phyloP scores from a whole-genome alignment of 768 basidiomycete species.

The Pulveroboletus sp. region DNA sequence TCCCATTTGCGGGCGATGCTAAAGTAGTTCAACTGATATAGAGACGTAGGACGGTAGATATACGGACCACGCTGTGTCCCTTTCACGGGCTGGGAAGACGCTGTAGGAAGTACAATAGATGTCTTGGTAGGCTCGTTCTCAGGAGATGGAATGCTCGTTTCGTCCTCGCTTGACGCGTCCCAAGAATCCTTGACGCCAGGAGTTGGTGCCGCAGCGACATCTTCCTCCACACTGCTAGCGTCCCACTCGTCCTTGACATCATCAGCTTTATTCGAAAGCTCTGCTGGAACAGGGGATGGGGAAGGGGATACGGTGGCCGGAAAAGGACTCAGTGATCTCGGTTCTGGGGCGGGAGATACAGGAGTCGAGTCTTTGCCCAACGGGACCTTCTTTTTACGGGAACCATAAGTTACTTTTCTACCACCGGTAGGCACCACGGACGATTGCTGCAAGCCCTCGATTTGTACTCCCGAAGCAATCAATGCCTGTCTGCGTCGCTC shows the following conservation, averaged over 20 bases:
- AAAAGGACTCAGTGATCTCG: slow-evolving; percentile 44
- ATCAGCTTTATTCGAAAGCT: slow-evolving; percentile 19
- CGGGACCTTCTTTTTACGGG: slow-evolving; percentile 72
- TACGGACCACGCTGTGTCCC: slow-evolving; percentile 10
- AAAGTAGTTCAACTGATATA: neutral
- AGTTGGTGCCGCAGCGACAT: slow-evolving; percentile 23
- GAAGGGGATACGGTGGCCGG: slow-evolving; percentile 23
- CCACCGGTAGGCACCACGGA: slow-evolving; percentile 36
- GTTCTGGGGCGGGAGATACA: slow-evolving; percentile 49
- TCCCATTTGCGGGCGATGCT: slow-evolving; percentile 4
- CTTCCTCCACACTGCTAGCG: slow-evolving; percentile 41
- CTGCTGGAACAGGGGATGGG: slow-evolving; percentile 26
- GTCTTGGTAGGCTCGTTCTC: slow-evolving; percentile 14
- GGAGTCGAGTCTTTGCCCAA: slow-evolving; percentile 33
- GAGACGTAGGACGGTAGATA: neutral
- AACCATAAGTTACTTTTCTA: slow-evolving; percentile 81
- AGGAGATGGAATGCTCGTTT: slow-evolving; percentile 33
- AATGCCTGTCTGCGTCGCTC: slow-evolving; percentile 90
- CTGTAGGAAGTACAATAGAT: neutral
- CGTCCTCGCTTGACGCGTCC: slow-evolving; percentile 63
- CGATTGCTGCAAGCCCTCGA: slow-evolving; percentile 79
- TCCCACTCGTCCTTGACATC: slow-evolving; percentile 55
- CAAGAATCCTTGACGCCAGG: slow-evolving; percentile 51
- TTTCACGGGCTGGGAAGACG: slow-evolving; percentile 1
- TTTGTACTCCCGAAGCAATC: slow-evolving; percentile 80